Conservation (phyloP, 345 rosid genomes). For the Hypericum perforatum region DNA sequence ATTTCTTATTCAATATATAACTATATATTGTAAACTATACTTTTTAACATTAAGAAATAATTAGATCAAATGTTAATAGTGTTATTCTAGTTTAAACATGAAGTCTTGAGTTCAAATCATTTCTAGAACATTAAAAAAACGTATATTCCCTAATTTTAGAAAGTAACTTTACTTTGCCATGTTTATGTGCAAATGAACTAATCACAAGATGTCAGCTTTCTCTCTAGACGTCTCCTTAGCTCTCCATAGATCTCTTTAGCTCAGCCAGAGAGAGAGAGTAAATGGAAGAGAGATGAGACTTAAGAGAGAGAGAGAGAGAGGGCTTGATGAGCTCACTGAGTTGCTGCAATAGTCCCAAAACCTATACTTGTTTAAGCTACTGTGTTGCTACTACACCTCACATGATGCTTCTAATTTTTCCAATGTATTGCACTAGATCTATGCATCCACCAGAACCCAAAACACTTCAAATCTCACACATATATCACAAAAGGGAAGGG, state of each 20-base stretch:
- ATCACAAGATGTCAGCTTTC: conserved; percentile 32
- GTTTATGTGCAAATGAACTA: conserved; percentile 27
- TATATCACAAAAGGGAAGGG: conserved; percentile 14
- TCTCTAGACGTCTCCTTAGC: conserved; percentile 18
- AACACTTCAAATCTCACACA: conserved; percentile 6
- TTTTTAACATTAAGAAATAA: too few species aligned
- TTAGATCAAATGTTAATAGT: too few species aligned
- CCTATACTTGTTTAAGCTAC: conserved; percentile 9
- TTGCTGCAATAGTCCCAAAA: conserved; percentile 18
- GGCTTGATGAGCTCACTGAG: neutral
- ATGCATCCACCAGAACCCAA: conserved; percentile 25
- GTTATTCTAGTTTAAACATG: too few species aligned
- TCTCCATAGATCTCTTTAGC: conserved; percentile 22
- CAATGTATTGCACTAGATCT: conserved; percentile 61
- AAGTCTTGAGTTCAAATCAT: too few species aligned
- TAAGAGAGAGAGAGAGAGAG: conserved; percentile 40
- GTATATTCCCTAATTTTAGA: conserved; percentile 6
- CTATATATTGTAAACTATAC: too few species aligned
- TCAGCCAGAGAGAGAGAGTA: conserved; percentile 11
- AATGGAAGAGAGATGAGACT: conserved; percentile 17
- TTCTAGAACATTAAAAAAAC: too few species aligned
- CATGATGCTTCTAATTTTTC: conserved; percentile 24
- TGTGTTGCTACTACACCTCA: neutral
- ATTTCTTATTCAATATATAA: too few species aligned
- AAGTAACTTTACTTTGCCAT: conserved; percentile 10